phyloP scores from a whole-genome alignment of 2,329 filamentous ascomycete genomes.

The Colletotrichum plurivorum region DNA sequence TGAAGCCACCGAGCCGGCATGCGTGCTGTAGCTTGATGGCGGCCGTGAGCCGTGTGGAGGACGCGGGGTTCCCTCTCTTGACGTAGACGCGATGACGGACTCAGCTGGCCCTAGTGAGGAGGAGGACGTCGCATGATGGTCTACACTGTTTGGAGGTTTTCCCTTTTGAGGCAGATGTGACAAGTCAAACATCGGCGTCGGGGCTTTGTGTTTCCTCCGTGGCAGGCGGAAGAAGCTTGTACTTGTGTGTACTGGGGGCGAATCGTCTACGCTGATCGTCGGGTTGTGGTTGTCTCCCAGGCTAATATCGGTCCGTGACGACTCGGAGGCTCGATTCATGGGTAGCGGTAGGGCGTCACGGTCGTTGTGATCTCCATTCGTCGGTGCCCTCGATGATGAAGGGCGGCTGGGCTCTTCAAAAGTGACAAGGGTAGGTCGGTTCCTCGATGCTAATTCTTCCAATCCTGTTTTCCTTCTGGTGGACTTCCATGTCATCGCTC shows the following conservation, averaged over 20 bases:
- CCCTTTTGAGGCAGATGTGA: constrained; percentile 86
- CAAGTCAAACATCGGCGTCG: constrained; percentile 85
- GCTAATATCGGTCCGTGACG: constrained; percentile 90
- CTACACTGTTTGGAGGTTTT: constrained; percentile 52
- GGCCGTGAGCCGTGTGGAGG: constrained; percentile 33
- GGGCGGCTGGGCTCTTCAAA: constrained; percentile 73
- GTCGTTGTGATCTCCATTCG: constrained; percentile 30
- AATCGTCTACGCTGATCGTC: constrained; percentile 72
- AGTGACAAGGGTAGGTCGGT: constrained; percentile 49
- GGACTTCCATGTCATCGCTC: constrained; percentile 51
- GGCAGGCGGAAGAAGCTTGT: constrained; percentile 86
- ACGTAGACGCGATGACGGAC: constrained; percentile 9
- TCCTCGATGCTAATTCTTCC: constrained; percentile 44
- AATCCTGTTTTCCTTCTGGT: constrained; percentile 53
- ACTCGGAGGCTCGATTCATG: constrained; percentile 66
- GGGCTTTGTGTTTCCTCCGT: constrained; percentile 81
- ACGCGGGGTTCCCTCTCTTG: constrained; percentile 33
- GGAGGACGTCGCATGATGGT: constrained; percentile 54
- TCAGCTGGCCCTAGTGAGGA: constrained; percentile 56
- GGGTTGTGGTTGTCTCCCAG: constrained; percentile 76
- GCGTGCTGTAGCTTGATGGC: constrained; percentile 36
- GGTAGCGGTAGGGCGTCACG: constrained; percentile 25
- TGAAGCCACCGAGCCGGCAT: constrained; percentile 45
- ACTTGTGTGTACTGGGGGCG: constrained; percentile 63
- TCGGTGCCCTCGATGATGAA: constrained; percentile 52